Percentiles rank a stretch among this genome's conserved stretches.
These are phyloP conservation scores for Gamsiella multidivaricata DNA, from an alignment of 192 early-diverging fungal genomes.

Conservation along the genomic window DNA sequence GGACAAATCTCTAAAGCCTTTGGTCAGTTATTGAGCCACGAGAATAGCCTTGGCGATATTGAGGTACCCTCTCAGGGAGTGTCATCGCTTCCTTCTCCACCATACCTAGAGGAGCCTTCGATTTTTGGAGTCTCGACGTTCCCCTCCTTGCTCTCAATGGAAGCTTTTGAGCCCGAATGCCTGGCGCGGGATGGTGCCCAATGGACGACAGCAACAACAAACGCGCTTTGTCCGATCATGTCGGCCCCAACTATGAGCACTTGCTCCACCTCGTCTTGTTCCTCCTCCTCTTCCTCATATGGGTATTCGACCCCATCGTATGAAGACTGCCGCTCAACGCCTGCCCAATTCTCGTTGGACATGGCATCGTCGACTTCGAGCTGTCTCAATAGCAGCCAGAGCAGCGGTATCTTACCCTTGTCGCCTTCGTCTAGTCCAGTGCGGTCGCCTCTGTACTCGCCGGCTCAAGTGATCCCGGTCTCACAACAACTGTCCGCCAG, in stretches of 20 bases:
- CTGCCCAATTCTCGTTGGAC: background rate
- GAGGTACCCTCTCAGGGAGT: background rate
- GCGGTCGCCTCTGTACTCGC: background rate
- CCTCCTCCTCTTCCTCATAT: background rate
- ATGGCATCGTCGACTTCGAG: too few relatives aligned
- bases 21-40: background rate
- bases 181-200: slow-evolving; percentile 14
- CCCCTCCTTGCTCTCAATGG: slow-evolving; percentile 2
- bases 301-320: slow-evolving; percentile 8
- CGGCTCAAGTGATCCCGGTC: too few relatives aligned
- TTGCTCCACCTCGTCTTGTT: background rate
- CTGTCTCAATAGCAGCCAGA: too few relatives aligned
- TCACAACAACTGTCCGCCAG: too few relatives aligned
- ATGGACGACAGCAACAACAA: slow-evolving; percentile 2
- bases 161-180: slow-evolving; percentile 48
- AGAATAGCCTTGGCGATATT: background rate
- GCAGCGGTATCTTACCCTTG: too few relatives aligned
- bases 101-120: background rate
- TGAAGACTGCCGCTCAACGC: background rate
- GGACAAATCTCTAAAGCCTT: background rate
- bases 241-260: background rate
- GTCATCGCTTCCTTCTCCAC: background rate
- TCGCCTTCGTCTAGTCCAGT: too few relatives aligned
- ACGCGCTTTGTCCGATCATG: background rate
- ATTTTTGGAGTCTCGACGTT: background rate